Evolutionary conservation across 2,329 filamentous ascomycete species (phyloP).

Genomic region (Dactylonectria estremocensis): DNA sequence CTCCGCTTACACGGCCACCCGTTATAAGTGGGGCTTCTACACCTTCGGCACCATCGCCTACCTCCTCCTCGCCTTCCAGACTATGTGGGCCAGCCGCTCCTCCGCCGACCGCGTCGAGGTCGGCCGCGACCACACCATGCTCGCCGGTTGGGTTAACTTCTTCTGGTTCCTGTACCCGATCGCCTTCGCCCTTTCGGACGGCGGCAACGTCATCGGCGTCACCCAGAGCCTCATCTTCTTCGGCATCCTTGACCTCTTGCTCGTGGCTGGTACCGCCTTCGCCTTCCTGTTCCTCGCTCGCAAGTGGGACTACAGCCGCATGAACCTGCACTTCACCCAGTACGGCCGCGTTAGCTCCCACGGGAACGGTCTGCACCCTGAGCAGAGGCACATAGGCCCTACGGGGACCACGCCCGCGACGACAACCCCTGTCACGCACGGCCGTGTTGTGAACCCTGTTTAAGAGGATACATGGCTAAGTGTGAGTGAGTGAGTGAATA

Average conservation of each 20-base stretch:
- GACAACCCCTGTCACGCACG: background rate
- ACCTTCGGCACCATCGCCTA: conserved; percentile 67
- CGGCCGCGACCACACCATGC: conserved; percentile 60
- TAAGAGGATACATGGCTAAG: background rate
- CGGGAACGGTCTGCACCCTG: conserved; percentile 59
- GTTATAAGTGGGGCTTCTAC: conserved; percentile 73
- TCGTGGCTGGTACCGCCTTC: too few relatives aligned
- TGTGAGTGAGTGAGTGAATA: background rate
- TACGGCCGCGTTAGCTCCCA: conserved; percentile 65
- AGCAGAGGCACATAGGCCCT: conserved; percentile 61
- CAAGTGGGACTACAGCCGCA: conserved; percentile 65
- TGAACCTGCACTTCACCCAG: conserved; percentile 70
- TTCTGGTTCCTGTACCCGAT: conserved; percentile 71
- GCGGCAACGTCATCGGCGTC: conserved; percentile 65
- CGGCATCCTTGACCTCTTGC: conserved; percentile 67
- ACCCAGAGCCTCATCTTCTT: conserved; percentile 66
- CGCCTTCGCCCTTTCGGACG: conserved; percentile 66
- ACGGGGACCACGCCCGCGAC: conserved; percentile 1
- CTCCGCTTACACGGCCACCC: conserved; percentile 62
- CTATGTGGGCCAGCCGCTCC: conserved; percentile 56
- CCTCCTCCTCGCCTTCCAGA: conserved; percentile 60
- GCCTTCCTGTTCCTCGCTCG: conserved; percentile 61
- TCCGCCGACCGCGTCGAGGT: conserved; percentile 60
- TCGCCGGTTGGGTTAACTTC: conserved; percentile 65
- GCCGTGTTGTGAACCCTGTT: background rate